These are phyloP conservation scores for Xylaria digitata DNA, from an alignment of 2,329 filamentous ascomycete species.

Conservation along the genomic window DNA sequence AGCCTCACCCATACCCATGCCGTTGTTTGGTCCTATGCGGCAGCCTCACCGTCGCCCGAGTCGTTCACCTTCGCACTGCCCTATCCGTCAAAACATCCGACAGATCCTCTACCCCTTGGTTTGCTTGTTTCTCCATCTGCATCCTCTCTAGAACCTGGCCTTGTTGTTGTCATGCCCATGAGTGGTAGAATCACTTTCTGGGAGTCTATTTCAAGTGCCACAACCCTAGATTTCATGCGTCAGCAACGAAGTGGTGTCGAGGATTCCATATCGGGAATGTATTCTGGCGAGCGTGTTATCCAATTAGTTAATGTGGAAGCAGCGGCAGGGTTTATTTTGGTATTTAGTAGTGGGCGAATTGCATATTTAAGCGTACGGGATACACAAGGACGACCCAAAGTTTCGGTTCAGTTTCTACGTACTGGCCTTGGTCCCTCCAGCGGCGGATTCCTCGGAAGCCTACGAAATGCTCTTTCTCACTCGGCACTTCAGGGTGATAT, in stretches of 20 bases:
- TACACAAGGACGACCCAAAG: constrained; percentile 83
- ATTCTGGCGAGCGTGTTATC: constrained; percentile 80
- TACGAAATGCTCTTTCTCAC: constrained; percentile 79
- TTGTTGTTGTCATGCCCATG: constrained; percentile 85
- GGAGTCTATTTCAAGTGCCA: constrained; percentile 92
- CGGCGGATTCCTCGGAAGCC: constrained; percentile 81
- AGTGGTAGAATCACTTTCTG: constrained; percentile 91
- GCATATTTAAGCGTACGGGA: constrained; percentile 90
- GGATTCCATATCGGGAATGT: constrained; percentile 76
- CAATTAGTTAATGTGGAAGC: constrained; percentile 85
- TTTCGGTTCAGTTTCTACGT: constrained; percentile 81
- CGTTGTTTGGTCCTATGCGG: constrained; percentile 89
- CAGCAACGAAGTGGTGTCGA: constrained; percentile 85
- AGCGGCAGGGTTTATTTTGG: constrained; percentile 85
- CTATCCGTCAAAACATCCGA: constrained; percentile 72
- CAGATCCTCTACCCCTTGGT: constrained; percentile 82
- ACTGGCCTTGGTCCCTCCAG: constrained; percentile 66
- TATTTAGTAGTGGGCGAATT: constrained; percentile 85
- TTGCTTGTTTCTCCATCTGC: constrained; percentile 83
- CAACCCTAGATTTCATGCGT: constrained; percentile 83
- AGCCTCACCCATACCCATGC: constrained; percentile 84
- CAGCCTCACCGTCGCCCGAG: constrained; percentile 75
- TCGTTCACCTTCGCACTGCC: constrained; percentile 85
- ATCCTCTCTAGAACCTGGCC: constrained; percentile 81
- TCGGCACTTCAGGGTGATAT: constrained; percentile 80